Conservation (phyloP, 306 rosid species). For the Argentina anserina region DNA sequence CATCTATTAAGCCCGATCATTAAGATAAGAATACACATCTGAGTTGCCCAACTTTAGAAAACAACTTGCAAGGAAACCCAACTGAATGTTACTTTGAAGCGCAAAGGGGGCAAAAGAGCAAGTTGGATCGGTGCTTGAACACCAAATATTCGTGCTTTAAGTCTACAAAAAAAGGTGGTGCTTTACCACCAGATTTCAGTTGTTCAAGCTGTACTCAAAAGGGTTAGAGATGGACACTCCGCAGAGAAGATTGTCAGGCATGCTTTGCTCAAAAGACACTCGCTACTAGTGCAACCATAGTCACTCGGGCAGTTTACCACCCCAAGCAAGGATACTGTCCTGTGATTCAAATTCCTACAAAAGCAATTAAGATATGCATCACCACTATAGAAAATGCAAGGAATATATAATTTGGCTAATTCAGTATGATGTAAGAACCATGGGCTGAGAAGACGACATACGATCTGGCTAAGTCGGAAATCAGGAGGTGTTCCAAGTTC, state of each 20-base stretch:
- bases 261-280: slow-evolving; percentile 22
- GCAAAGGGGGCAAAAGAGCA: slow-evolving; percentile 1
- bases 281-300: slow-evolving; percentile 3
- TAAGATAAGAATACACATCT: background rate
- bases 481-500: slow-evolving; percentile 69
- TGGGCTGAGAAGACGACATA: slow-evolving; percentile 20
- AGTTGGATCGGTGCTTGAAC: slow-evolving; percentile 20
- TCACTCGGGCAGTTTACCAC: slow-evolving; percentile 43
- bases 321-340: slow-evolving; percentile 61
- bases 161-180: slow-evolving; percentile 18
- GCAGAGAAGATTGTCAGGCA: background rate
- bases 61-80: background rate
- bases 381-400: background rate
- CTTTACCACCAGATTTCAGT: slow-evolving; percentile 16
- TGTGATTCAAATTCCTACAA: slow-evolving; percentile 66
- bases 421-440: background rate
- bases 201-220: slow-evolving; percentile 19
- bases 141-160: slow-evolving; percentile 8
- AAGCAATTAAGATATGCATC: slow-evolving; percentile 13
- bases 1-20: background rate
- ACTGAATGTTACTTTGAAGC: slow-evolving; percentile 2
- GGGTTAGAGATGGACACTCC: background rate
- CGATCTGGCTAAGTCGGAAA: slow-evolving; percentile 79
- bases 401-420: background rate
- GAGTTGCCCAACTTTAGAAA: background rate